Evolutionary conservation across 2,329 filamentous ascomycete species (phyloP), one percentile per base, ranked within the genome.

Genomic region (Acephala macrosclerotiorum): DNA sequence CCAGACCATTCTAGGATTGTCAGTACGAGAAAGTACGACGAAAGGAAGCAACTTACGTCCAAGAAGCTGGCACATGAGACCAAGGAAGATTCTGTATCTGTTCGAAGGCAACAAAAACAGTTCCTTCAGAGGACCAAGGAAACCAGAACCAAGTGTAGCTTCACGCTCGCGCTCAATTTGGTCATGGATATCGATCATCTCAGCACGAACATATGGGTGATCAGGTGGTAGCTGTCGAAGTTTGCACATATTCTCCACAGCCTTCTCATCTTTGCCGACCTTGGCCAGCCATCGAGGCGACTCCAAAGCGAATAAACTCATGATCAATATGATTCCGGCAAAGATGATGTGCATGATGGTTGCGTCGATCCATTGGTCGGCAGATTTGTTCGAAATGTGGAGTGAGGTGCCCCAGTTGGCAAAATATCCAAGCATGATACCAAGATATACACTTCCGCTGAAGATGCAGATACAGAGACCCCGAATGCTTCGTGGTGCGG

Each of bases 101-200:
- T 94, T 94, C 74, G 85, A 85, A 25, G 85, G 87, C 66, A 88
- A 82, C 12, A 87, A 73, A 76, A 94, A 85, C 71, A 93, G 83
- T 78, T 94, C 91, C 73, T 88, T 88, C 66, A 93, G 63, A 35
- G 88, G 82, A 1, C 90, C 91, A 0, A 86, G 75, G 80, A 85
- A 87, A n/a, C 86, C 85, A 0, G 87, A 80, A 3, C 90, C 90
- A 77, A 84, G 83, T 26, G 87, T 91, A 0, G 90, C 90, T 77
- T 94, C 91, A 62, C 90, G 82, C 75, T 94, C 91, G 20, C 89
- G 86, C 68, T 91, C 85, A 66, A 92, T 85, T 57, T 90, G 85
- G 22, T 82, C 80, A 69, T 87, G 86, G 76, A 94, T 93, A 65
- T 82, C 84, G 63, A 81, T 80, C 60, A 91, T 85, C 75, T 94